Conservation (phyloP, 345 rosid genomes). For the Eucalyptus decipiens region DNA sequence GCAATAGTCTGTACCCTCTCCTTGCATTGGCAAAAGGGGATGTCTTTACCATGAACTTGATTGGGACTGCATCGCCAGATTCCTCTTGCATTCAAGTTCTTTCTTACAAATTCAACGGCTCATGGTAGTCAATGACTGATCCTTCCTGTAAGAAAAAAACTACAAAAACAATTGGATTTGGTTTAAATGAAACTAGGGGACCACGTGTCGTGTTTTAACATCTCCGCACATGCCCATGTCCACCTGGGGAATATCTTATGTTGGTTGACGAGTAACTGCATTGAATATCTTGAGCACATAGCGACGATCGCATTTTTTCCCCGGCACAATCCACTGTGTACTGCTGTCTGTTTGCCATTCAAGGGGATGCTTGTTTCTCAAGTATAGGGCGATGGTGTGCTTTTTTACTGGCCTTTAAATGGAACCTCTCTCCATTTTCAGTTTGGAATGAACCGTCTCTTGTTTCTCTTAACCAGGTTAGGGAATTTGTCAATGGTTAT, state of each 20-base stretch:
- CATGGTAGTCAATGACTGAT: not conserved
- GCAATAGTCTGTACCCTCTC: not conserved
- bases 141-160: not conserved
- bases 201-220: not conserved
- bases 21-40: not conserved
- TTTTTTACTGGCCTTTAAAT: not conserved
- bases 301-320: not conserved
- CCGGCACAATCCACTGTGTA: not conserved
- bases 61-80: not conserved
- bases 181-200: not conserved
- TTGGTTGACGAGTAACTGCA: not conserved
- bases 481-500: slow-evolving; percentile 54
- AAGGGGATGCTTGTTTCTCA: not conserved
- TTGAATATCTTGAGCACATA: not conserved
- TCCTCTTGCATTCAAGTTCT: not conserved
- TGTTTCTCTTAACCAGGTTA: slow-evolving; percentile 27
- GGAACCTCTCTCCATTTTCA: not conserved
- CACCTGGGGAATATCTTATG: not conserved
- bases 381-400: not conserved
- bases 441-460: not conserved
- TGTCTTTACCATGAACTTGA: not conserved
- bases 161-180: not conserved
- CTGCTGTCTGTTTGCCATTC: not conserved
- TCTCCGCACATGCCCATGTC: not conserved
- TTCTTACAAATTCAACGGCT: not conserved